Evolutionary conservation across 352 stramenopile genomes (phyloP), one percentile per base, ranked within the genome.

Genomic region (Phytophthora tubulina): DNA sequence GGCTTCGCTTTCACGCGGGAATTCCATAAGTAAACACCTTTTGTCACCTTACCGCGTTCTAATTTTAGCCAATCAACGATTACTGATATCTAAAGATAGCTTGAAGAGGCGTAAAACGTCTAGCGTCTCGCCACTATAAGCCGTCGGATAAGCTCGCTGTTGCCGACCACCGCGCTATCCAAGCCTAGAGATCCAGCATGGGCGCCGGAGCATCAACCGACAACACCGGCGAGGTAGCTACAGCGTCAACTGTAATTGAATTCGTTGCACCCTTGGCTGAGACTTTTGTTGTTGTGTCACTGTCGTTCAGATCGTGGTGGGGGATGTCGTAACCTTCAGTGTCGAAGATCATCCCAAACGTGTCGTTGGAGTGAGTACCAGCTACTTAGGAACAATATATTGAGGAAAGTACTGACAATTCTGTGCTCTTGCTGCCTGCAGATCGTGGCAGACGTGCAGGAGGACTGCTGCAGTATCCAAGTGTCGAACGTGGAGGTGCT

Each of bases 271-370:
- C 8, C 27, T 46, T 41, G 31, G 39, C 58, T 62, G 33, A 53
- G 13, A 17, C 32, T n/a, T 35, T 2, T 60, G 30, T 49, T 36
- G 11, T 27, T 64, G 30, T 72, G 27, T 21, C 30, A 15, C 31
- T 51, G 48, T 35, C n/a, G 15, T 48, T 42, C 35, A 91, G 83
- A 84, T 91, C 44, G 81, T 91, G 1, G 73, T 88, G 21, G 83
- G 77, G 32, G 83, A 91, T 61, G 72, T 91, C 55, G 83, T 91
- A 45, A 89, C 83, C 6, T 80, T 88, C 42, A 74, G 81, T 10
- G 62, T 89, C 3, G 67, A 78, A 35, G 53, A 76, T 38, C 72
- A 89, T 59, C 75, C 84, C 31, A 86, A 81, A 38, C 79, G 83
- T 27, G 79, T 91, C 17, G 84, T 89, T 17, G 83, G 83, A 33